These are phyloP conservation scores for Acacia acuminata DNA, from an alignment of 306 rosid genomes.

Conservation along the genomic window DNA sequence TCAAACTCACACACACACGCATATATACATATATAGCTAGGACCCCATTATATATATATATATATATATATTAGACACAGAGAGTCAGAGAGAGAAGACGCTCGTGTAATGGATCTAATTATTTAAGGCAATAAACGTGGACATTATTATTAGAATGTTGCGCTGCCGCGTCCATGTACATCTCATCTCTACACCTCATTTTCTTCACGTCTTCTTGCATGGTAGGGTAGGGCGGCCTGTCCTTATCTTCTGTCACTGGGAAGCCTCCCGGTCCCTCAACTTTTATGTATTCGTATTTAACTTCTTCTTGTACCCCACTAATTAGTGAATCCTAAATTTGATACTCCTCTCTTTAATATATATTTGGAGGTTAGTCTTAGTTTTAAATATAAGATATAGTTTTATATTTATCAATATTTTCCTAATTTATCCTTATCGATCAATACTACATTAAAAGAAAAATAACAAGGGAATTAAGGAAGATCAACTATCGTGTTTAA, in stretches of 20 bases:
- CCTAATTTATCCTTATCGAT: too few species aligned
- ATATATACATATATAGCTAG: neutral
- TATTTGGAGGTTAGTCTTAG: too few species aligned
- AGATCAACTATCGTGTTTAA: too few species aligned
- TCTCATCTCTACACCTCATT: neutral
- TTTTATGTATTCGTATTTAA: neutral
- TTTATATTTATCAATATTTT: too few species aligned
- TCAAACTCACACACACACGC: too few species aligned
- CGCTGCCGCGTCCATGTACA: neutral
- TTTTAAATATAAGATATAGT: too few species aligned
- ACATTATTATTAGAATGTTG: neutral
- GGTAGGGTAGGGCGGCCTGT: conserved; percentile 3
- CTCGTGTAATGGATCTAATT: conserved; percentile 14
- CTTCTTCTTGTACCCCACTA: neutral
- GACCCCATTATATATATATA: neutral
- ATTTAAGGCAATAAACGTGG: neutral
- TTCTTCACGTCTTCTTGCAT: neutral
- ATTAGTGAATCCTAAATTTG: neutral
- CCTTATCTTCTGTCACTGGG: neutral
- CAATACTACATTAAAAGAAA: too few species aligned
- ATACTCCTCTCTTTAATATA: too few species aligned
- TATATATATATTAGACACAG: neutral
- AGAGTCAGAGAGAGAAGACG: neutral
- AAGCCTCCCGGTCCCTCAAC: neutral
- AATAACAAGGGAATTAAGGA: too few species aligned